Base-by-base conservation (phyloP, 148 eudicot genomes). In the Cornus kousa region DNA sequence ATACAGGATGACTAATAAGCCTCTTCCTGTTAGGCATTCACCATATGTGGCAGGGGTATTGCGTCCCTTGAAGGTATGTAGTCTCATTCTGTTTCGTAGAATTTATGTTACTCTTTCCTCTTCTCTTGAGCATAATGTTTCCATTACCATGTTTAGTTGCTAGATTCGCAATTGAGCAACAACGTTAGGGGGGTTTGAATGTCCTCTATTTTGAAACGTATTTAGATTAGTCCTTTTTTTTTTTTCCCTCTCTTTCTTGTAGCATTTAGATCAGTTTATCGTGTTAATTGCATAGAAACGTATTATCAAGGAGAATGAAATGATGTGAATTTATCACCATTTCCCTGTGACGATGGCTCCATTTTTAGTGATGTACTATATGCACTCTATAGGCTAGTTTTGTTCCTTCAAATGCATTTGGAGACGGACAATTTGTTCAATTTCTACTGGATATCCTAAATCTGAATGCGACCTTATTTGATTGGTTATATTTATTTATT, bases 1-100 rank as follows among this genome's bases (percentile, higher is more conserved):
- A 40, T 97, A 84, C 86, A 87, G 99, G 91, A 89, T 97, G 94
- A 91, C 94, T 75, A 94, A 97, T 82, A 97, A 90, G 88, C 99
- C 99, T 76, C 90, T 81, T 78, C 99, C 99, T 74, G 91, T 86
- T 67, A 84, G 94, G 74, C 98, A 97, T 90, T 97, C 97, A 50
- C 90, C 86, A 1, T 97, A 94, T 77, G 97, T 97, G 40, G 83
- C 93, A 0, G 90, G 90, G 12, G 85, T 97, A 62, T 88, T 94
- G 79, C 91, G 91, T 35, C 98, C 91, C 74, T 71, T 94, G 74
- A 92, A 91, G 97, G 98, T 89, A 83, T 77, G 74, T 55, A 65
- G 78, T 75, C 75, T 70, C 84, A 35, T 76, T 40, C 57, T 48
- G 19, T 19, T 74, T 28, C 39, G 43, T 48, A 9, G 5, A 43